A percentile compares a stretch with the other conserved stretches of the same genome.
These are phyloP conservation scores for Ceratocystis lukuohia DNA, from an alignment of 2,329 filamentous ascomycete species.

Conservation along the genomic window DNA sequence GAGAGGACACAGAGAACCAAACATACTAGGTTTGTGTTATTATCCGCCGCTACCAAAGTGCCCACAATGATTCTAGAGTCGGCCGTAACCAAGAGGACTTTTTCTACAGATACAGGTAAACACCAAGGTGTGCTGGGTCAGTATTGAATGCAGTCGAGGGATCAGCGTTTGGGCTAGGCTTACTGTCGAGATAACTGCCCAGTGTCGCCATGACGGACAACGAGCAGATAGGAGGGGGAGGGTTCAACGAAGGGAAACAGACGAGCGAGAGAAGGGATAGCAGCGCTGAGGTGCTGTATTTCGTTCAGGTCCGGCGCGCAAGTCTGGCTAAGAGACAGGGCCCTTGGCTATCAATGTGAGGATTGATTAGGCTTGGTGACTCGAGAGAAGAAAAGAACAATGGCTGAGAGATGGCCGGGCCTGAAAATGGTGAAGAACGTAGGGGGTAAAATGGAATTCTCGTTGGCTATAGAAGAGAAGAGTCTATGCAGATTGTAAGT, in stretches of 20 bases:
- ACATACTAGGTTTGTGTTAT: constrained; percentile 72
- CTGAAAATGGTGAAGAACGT: not conserved
- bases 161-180: constrained; percentile 18
- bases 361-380: not conserved
- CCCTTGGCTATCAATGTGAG: not conserved
- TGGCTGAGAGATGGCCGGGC: not conserved
- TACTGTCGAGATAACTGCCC: constrained; percentile 35
- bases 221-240: not conserved
- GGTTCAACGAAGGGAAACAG: not conserved
- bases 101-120: constrained; percentile 44
- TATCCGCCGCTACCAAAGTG: constrained; percentile 71
- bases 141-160: not conserved
- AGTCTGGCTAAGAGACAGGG: not conserved
- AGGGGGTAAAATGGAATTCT: not conserved
- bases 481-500: not conserved
- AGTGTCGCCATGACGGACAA: constrained; percentile 30
- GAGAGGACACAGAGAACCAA: not conserved
- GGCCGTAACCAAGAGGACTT: constrained; percentile 79
- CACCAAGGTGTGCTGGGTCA: not conserved
- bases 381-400: not conserved
- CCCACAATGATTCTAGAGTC: constrained; percentile 81
- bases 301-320: not conserved
- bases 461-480: not conserved
- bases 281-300: not conserved
- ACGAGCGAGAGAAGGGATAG: not conserved